phyloP scores from a whole-genome alignment of 1,139 yeast genomes.

The Ogataea hybrid region DNA sequence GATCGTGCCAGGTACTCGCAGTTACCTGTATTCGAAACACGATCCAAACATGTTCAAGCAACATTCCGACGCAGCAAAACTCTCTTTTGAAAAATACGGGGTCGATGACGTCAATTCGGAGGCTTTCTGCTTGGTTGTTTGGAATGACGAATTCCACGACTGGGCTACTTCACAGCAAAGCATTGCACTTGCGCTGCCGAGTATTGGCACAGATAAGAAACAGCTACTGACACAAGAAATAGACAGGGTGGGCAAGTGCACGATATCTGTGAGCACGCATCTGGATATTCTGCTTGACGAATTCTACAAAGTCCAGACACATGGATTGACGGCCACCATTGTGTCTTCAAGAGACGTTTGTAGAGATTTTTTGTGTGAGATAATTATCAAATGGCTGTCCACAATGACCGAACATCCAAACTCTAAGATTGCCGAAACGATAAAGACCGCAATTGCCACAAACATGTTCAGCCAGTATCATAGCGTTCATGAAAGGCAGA shows the following conservation, averaged over 20 bases:
- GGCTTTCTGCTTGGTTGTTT: constrained; percentile 44
- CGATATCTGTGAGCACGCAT: constrained; percentile 32
- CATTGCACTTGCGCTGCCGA: constrained; percentile 40
- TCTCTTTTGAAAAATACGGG: constrained; percentile 18
- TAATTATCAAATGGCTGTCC: constrained; percentile 50
- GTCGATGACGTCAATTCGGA: constrained; percentile 20
- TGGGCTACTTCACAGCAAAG: constrained; percentile 42
- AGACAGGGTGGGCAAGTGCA: constrained; percentile 27
- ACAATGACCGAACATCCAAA: constrained; percentile 39
- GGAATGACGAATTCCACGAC: constrained; percentile 76
- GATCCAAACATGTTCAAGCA: constrained; percentile 11
- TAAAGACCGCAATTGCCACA: constrained; percentile 34
- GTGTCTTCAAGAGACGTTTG: constrained; percentile 18
- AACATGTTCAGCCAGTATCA: constrained; percentile 20
- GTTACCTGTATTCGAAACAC: not conserved
- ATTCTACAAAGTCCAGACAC: constrained; percentile 37
- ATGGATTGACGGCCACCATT: constrained; percentile 58
- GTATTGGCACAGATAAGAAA: constrained; percentile 28
- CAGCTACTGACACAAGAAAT: constrained; percentile 41
- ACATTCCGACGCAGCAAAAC: constrained; percentile 9
- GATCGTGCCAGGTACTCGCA: constrained; percentile 16
- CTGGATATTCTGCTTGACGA: constrained; percentile 27
- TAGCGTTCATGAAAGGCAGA: constrained; percentile 4
- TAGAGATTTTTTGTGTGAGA: constrained; percentile 20
- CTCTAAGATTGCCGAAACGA: constrained; percentile 32